A percentile compares a stretch with the other conserved stretches of the same genome.
These are phyloP conservation scores for Kurtzmaniella quercitrusa DNA, from an alignment of 1,139 yeast species.

Conservation along the genomic window DNA sequence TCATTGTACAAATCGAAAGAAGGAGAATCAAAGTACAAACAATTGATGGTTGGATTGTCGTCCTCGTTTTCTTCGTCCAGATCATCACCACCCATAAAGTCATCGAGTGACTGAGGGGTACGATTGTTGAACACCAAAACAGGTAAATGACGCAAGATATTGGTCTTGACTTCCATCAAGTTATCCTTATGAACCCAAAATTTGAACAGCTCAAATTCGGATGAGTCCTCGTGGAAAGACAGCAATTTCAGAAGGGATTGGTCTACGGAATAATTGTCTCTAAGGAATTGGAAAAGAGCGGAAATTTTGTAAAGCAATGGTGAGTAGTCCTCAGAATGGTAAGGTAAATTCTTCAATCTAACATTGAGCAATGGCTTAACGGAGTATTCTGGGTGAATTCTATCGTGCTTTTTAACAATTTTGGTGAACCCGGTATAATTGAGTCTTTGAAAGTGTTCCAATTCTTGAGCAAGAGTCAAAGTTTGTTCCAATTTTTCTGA, in stretches of 20 bases:
- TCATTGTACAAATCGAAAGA: constrained; percentile 82
- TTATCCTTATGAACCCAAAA: constrained; percentile 97
- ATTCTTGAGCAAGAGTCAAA: constrained; percentile 72
- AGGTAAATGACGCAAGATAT: constrained; percentile 88
- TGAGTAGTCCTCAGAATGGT: constrained; percentile 92
- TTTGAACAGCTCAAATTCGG: constrained; percentile 72
- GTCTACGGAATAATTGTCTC: constrained; percentile 56
- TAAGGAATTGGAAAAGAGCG: constrained; percentile 71
- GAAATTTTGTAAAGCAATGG: constrained; percentile 85
- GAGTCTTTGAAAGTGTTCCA: constrained; percentile 84
- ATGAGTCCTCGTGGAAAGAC: constrained; percentile 45
- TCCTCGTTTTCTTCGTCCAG: constrained; percentile 24
- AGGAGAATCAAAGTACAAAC: constrained; percentile 83
- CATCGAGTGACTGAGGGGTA: constrained; percentile 11
- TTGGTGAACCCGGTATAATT: constrained; percentile 94
- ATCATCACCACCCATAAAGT: constrained; percentile 32
- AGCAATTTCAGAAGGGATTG: constrained; percentile 39
- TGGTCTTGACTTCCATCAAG: constrained; percentile 93
- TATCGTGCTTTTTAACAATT: constrained; percentile 93
- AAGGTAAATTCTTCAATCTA: constrained; percentile 80
- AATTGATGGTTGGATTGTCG: constrained; percentile 76
- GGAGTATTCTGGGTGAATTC: constrained; percentile 78
- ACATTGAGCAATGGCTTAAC: constrained; percentile 88
- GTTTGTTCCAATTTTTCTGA: constrained; percentile 69
- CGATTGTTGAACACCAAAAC: constrained; percentile 70